A percentile compares a stretch with the other conserved stretches of the same genome.
phyloP scores from a whole-genome alignment of 148 eudicot species.

The Fagopyrum esculentum region DNA sequence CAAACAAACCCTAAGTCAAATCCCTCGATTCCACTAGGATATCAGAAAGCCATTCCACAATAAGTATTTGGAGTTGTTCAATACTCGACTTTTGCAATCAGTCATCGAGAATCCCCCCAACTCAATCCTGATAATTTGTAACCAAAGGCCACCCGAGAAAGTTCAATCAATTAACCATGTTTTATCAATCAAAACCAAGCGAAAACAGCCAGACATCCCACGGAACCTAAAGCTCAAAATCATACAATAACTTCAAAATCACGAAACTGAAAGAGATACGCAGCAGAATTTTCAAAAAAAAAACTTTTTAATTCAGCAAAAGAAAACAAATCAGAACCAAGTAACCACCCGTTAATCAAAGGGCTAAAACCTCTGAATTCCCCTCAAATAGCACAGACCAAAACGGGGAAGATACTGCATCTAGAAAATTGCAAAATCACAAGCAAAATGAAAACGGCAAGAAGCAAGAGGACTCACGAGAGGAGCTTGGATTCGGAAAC shows the following conservation, averaged over 20 bases:
- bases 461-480: constrained; percentile 3
- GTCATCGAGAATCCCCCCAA: neutral
- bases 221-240: neutral
- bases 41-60: neutral
- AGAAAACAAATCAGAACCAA: neutral
- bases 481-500: constrained; percentile 10
- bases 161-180: neutral
- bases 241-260: neutral
- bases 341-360: neutral
- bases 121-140: neutral
- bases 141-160: neutral
- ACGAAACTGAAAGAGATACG: neutral
- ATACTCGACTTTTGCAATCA: neutral
- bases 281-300: neutral
- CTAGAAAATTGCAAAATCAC: neutral
- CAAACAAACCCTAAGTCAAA: neutral
- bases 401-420: neutral
- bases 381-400: neutral
- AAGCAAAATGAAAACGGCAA: neutral
- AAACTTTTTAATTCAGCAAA: neutral
- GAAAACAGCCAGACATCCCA: neutral
- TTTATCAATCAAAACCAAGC: neutral
- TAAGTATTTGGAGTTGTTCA: neutral
- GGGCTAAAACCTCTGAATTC: neutral
- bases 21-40: neutral